These are phyloP conservation scores for Penicillium salamii DNA, from an alignment of 495 filamentous ascomycete genomes.

Conservation along the genomic window DNA sequence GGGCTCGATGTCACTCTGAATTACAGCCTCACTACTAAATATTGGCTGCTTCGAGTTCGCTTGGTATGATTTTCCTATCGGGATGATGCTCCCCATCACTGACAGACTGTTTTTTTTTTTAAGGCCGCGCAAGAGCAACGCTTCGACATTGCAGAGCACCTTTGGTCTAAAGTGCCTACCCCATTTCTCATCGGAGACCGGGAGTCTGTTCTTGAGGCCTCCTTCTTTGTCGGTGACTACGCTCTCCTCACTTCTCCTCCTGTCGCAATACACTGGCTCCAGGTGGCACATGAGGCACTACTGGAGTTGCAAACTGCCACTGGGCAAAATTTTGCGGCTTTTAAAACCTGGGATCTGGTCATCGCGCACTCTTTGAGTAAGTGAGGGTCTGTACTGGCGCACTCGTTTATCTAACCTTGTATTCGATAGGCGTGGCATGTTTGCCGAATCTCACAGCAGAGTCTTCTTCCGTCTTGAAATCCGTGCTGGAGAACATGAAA, in stretches of 20 bases:
- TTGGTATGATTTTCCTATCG: no score
- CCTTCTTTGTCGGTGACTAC: slow-evolving; percentile 70
- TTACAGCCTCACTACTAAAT: slow-evolving; percentile 43
- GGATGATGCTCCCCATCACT: no score
- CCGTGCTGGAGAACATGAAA: slow-evolving; percentile 12
- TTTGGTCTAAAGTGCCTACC: slow-evolving; percentile 59
- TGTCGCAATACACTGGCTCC: slow-evolving; percentile 70
- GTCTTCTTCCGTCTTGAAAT: no score
- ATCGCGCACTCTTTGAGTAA: slow-evolving; percentile 53
- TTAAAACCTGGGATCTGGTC: slow-evolving; percentile 58
- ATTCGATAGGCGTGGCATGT: no score
- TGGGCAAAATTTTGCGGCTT: not conserved
- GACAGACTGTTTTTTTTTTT: slow-evolving; percentile 13
- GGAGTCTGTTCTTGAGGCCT: slow-evolving; percentile 59
- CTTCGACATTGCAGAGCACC: slow-evolving; percentile 72
- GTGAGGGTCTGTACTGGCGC: not conserved
- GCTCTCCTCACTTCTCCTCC: slow-evolving; percentile 52
- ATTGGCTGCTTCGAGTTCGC: slow-evolving; percentile 65
- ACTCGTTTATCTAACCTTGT: no score
- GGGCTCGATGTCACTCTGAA: slow-evolving; percentile 11
- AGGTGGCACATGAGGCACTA: slow-evolving; percentile 61
- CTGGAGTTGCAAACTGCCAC: slow-evolving; percentile 8
- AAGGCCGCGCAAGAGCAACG: slow-evolving; percentile 71
- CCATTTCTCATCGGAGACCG: slow-evolving; percentile 42
- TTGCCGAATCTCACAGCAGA: no score